These are phyloP conservation scores for Sclerotinia minor DNA, from an alignment of 2,329 filamentous ascomycete species.

Conservation along the genomic window DNA sequence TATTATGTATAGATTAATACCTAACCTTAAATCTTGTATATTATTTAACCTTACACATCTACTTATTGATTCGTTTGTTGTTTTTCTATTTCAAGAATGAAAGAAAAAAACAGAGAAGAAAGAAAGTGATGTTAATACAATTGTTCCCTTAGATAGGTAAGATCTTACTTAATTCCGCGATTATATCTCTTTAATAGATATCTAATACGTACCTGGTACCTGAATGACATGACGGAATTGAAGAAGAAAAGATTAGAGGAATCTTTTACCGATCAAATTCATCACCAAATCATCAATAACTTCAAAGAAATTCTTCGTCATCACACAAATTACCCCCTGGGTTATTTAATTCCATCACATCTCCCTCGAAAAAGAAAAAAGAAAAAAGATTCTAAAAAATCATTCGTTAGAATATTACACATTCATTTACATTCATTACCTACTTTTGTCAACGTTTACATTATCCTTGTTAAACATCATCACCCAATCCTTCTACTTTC, in stretches of 20 bases:
- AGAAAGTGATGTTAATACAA: not conserved
- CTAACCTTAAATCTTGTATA: too few relatives aligned
- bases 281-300: not conserved
- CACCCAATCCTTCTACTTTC: constrained; percentile 18
- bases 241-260: not conserved
- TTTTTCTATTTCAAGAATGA: not conserved
- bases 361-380: too few relatives aligned
- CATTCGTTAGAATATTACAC: constrained; percentile 9
- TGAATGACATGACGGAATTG: constrained; percentile 2
- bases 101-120: not conserved
- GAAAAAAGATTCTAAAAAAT: not conserved
- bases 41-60: too few relatives aligned
- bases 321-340: not conserved
- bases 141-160: not conserved
- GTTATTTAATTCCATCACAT: constrained; percentile 6
- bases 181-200: not conserved
- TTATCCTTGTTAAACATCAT: constrained; percentile 11
- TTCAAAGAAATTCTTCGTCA: constrained; percentile 2
- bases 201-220: not conserved
- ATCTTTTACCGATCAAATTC: not conserved
- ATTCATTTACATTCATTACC: constrained; percentile 1
- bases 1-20: not conserved
- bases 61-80: not conserved
- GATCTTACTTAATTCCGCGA: not conserved
- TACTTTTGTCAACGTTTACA: not conserved